A percentile compares a stretch with the other conserved stretches of the same genome.
Evolutionary conservation across 352 stramenopile genomes (phyloP).

Genomic region (Globisporangium mamillatum): DNA sequence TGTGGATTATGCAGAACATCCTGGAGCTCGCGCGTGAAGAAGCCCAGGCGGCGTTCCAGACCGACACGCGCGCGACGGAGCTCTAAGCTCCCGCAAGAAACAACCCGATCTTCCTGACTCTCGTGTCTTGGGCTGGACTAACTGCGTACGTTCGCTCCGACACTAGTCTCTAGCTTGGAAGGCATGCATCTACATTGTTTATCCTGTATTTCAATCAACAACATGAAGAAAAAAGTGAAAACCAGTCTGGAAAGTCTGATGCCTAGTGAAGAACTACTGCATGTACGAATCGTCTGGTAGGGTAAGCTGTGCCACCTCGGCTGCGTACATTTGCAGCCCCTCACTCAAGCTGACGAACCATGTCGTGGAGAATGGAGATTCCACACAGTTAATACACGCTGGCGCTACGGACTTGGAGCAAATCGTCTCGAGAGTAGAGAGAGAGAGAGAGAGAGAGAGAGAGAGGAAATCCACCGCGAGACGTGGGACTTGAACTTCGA

Average conservation of each 20-base stretch:
- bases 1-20: slow-evolving; percentile 30
- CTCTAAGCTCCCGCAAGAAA: slow-evolving; percentile 16
- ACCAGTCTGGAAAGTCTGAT: no score
- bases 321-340: background rate
- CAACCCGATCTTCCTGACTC: no score
- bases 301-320: background rate
- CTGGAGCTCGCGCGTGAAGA: slow-evolving; percentile 40
- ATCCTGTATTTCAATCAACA: no score
- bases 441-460: no score
- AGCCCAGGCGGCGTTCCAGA: slow-evolving; percentile 27
- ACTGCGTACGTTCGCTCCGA: no score
- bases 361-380: background rate
- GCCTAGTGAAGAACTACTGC: no score
- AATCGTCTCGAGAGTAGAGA: background rate
- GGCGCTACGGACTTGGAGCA: background rate
- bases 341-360: background rate
- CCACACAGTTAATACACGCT: background rate
- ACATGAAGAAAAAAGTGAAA: no score
- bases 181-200: no score
- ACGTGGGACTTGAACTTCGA: background rate
- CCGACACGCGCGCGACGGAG: slow-evolving; percentile 23
- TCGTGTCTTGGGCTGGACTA: no score
- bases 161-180: no score
- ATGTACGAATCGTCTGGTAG: background rate
- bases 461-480: background rate